A percentile compares a stretch with the other conserved stretches of the same genome.
Conservation (phyloP, 257 asterid species). For the Petunia secreta region DNA sequence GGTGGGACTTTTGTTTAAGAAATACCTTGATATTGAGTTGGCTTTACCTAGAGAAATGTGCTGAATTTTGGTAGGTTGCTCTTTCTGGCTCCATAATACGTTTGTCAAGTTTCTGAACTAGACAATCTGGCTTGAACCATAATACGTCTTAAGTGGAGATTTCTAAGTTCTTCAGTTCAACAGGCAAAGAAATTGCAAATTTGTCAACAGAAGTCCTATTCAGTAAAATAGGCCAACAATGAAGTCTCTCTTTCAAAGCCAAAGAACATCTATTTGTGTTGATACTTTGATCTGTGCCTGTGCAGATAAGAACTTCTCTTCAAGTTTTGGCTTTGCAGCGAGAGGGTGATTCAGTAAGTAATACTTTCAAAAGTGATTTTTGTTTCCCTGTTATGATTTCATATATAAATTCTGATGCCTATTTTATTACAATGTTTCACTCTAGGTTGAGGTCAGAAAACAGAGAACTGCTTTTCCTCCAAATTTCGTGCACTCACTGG, state of each 20-base stretch:
- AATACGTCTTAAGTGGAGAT: neutral
- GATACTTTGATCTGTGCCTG: conserved; percentile 31
- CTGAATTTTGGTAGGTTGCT: neutral
- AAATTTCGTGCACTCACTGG: conserved; percentile 91
- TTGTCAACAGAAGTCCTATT: neutral
- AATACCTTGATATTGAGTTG: neutral
- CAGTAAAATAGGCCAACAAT: neutral
- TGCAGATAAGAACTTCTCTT: conserved; percentile 92
- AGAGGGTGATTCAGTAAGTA: conserved; percentile 71
- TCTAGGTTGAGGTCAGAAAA: conserved; percentile 79
- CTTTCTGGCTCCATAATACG: neutral
- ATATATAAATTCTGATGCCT: conserved; percentile 9
- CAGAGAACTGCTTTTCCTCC: conserved; percentile 98
- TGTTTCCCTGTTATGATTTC: conserved; percentile 27
- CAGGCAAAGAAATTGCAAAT: neutral
- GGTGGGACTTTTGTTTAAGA: neutral
- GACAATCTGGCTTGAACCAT: neutral
- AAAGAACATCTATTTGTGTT: neutral
- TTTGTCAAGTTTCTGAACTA: too few species aligned
- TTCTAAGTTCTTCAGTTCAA: neutral
- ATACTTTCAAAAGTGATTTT: conserved; percentile 11
- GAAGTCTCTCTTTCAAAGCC: too few species aligned
- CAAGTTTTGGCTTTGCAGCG: conserved; percentile 90
- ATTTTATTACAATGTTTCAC: conserved; percentile 25
- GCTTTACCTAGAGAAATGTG: neutral